These are phyloP conservation scores for Diaporthe citri DNA, from an alignment of 2,329 filamentous ascomycete species.

Conservation along the genomic window DNA sequence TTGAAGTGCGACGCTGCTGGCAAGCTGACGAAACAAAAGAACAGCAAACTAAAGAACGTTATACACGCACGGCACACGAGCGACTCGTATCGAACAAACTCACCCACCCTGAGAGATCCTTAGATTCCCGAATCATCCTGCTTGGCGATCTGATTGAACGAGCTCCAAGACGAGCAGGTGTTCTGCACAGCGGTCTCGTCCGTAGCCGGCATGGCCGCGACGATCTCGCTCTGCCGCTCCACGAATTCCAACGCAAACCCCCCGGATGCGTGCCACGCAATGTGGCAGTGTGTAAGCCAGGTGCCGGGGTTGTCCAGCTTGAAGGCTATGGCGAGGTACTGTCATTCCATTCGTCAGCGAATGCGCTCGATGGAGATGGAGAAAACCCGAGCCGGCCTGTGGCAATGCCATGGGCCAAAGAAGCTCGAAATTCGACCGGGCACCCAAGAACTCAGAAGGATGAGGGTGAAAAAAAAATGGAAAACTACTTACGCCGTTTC, in stretches of 20 bases:
- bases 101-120: background rate
- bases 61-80: too few relatives aligned
- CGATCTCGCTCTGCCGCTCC: constrained; percentile 45
- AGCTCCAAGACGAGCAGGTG: constrained; percentile 39
- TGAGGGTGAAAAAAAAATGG: too few relatives aligned
- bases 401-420: background rate
- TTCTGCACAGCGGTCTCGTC: constrained; percentile 41
- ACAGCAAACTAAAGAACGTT: background rate
- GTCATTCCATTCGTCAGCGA: constrained; percentile 35
- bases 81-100: background rate
- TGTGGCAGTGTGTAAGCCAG: constrained; percentile 49
- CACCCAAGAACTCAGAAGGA: too few relatives aligned
- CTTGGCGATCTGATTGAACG: constrained; percentile 39
- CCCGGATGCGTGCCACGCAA: constrained; percentile 50
- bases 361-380: background rate
- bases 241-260: constrained; percentile 54
- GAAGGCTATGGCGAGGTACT: constrained; percentile 51
- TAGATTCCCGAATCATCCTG: constrained; percentile 45
- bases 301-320: constrained; percentile 52
- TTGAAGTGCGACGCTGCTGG: background rate
- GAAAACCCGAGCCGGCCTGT: background rate
- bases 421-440: too few relatives aligned
- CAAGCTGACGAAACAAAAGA: constrained; percentile 1
- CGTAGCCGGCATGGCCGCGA: constrained; percentile 3
- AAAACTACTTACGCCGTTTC: constrained; percentile 35